Conservation (phyloP, 257 asterid species). For the Coffea eugenioides region DNA sequence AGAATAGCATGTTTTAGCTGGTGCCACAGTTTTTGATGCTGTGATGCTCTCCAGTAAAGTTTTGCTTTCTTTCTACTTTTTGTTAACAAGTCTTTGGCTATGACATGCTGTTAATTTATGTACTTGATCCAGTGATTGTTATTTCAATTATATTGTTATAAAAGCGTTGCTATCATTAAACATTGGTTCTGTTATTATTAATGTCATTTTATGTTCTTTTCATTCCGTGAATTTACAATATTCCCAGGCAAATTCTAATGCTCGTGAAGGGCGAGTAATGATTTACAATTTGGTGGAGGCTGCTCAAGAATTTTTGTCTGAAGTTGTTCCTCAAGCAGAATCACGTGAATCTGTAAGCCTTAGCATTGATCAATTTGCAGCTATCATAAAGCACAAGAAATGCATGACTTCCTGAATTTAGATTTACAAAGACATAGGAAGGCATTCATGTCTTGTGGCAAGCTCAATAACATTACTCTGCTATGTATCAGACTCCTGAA, state of each 20-base stretch:
- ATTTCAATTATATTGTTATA: neutral
- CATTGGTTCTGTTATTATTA: neutral
- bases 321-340: constrained; percentile 63
- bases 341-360: constrained; percentile 56
- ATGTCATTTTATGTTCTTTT: neutral
- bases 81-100: neutral
- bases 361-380: constrained; percentile 17
- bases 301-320: constrained; percentile 98
- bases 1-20: neutral
- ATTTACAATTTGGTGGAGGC: constrained; percentile 95
- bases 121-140: neutral
- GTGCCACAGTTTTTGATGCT: neutral
- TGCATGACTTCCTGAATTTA: constrained; percentile 12
- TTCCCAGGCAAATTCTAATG: constrained; percentile 81
- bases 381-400: constrained; percentile 12
- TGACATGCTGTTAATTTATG: neutral
- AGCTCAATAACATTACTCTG: neutral
- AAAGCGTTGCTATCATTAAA: neutral
- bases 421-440: neutral
- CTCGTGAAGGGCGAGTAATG: constrained; percentile 99
- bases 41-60: neutral
- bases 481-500: neutral
- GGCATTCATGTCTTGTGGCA: neutral
- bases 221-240: constrained; percentile 16
- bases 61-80: neutral